Percentiles rank a stretch among this genome's conserved stretches.
phyloP scores from a whole-genome alignment of 2,329 filamentous ascomycete genomes.

The Plenodomus tracheiphilus region DNA sequence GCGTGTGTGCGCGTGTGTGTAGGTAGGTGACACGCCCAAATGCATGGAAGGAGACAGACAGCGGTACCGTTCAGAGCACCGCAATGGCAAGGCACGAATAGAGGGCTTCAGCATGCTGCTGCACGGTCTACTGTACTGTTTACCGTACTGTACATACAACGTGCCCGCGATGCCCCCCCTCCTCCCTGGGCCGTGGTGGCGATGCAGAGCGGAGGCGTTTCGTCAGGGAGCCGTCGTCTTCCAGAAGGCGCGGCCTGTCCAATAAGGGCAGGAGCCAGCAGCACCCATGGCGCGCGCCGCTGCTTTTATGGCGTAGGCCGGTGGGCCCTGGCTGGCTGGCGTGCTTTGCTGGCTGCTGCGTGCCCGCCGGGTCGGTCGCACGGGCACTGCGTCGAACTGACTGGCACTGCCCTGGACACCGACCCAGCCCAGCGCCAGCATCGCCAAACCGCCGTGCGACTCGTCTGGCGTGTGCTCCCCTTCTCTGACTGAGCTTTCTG shows the following conservation, averaged over 20 bases:
- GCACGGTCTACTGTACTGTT: too few relatives aligned
- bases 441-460: slow-evolving; percentile 19
- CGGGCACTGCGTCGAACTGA: too few relatives aligned
- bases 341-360: not conserved
- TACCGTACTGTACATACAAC: too few relatives aligned
- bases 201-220: slow-evolving; percentile 5
- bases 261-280: slow-evolving; percentile 3
- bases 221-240: slow-evolving; percentile 23
- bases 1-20: too few relatives aligned
- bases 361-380: too few relatives aligned
- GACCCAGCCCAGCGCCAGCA: not conserved
- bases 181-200: not conserved
- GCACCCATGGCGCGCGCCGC: slow-evolving; percentile 11
- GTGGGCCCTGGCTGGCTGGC: not conserved
- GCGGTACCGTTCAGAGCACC: too few relatives aligned
- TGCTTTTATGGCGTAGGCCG: not conserved
- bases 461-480: slow-evolving; percentile 15
- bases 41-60: too few relatives aligned
- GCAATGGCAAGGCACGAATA: too few relatives aligned
- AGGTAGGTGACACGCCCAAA: too few relatives aligned
- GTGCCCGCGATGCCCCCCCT: too few relatives aligned
- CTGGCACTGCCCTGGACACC: not conserved
- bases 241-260: slow-evolving; percentile 16
- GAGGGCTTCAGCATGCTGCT: too few relatives aligned
- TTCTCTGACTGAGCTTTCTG: slow-evolving; percentile 23